Conservation (phyloP, 23 red algal species). For the Cyanidioschyzon merolae region DNA sequence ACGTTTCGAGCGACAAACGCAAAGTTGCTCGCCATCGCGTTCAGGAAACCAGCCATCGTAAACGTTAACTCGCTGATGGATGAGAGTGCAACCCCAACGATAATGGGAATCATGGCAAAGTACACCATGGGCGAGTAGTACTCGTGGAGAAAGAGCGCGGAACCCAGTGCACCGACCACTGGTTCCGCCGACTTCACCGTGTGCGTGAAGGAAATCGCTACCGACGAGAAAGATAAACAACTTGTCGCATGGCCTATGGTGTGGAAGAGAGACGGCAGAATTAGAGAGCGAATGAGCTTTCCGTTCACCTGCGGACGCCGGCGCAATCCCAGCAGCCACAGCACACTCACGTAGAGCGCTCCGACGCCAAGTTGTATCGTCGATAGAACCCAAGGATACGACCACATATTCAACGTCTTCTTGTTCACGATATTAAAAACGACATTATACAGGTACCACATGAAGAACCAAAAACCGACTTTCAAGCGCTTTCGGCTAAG, state of each 20-base stretch:
- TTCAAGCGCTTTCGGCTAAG: conserved; percentile 12
- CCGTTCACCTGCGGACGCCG: conserved; percentile 47
- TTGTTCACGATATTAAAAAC: conserved; percentile 98
- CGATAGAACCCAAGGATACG: conserved; percentile 78
- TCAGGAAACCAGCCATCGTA: conserved; percentile 73
- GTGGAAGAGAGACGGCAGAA: conserved; percentile 63
- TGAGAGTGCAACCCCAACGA: conserved; percentile 68
- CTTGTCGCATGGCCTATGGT: conserved; percentile 68
- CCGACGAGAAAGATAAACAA: conserved; percentile 83
- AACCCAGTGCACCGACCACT: conserved; percentile 53
- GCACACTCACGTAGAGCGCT: conserved; percentile 36
- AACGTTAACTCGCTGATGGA: conserved; percentile 80
- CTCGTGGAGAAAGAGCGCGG: conserved; percentile 70
- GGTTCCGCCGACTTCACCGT: conserved; percentile 96
- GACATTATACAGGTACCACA: conserved; percentile 92
- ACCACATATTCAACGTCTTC: conserved; percentile 78
- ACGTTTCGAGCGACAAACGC: conserved; percentile 90
- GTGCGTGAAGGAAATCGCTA: conserved; percentile 91
- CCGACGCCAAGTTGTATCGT: conserved; percentile 83
- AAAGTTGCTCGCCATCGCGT: conserved; percentile 85
- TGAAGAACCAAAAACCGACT: conserved; percentile 55
- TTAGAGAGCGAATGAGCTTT: conserved; percentile 59
- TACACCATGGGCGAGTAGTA: conserved; percentile 60
- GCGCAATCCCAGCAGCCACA: conserved; percentile 47
- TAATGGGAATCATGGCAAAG: conserved; percentile 72